These are phyloP conservation scores for Neofusicoccum umdonicola DNA, from an alignment of 2,329 filamentous ascomycete genomes.

Conservation along the genomic window DNA sequence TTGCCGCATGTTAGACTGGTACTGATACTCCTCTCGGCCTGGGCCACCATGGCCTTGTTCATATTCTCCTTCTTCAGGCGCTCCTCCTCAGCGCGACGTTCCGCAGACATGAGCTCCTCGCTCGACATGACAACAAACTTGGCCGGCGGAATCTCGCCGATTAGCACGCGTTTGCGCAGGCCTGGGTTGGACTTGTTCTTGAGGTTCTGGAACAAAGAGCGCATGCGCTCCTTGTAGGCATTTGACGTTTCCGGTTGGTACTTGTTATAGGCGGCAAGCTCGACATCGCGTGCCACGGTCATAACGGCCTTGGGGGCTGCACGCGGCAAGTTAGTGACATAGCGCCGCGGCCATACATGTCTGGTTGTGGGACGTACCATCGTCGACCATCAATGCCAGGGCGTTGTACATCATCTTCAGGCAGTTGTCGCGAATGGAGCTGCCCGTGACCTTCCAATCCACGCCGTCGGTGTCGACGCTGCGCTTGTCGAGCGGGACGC, in stretches of 20 bases:
- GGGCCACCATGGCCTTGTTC: conserved; percentile 93
- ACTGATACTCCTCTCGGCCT: conserved; percentile 86
- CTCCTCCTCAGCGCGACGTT: conserved; percentile 73
- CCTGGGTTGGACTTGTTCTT: conserved; percentile 86
- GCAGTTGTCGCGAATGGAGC: conserved; percentile 74
- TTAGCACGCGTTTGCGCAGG: conserved; percentile 73
- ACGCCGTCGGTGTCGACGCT: conserved; percentile 80
- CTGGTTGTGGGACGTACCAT: conserved; percentile 35
- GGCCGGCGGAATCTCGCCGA: conserved; percentile 67
- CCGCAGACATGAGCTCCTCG: conserved; percentile 85
- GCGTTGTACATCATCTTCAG: conserved; percentile 94
- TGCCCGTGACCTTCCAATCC: conserved; percentile 71
- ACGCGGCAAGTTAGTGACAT: conserved; percentile 14
- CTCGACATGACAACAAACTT: conserved; percentile 82
- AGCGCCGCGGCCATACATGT: background rate
- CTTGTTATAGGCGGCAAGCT: conserved; percentile 69
- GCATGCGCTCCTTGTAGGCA: conserved; percentile 83
- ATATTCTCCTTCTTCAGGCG: conserved; percentile 88
- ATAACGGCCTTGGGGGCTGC: conserved; percentile 65
- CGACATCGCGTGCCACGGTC: conserved; percentile 64
- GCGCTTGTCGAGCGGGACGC: conserved; percentile 69
- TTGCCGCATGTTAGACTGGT: conserved; percentile 85
- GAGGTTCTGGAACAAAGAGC: conserved; percentile 89
- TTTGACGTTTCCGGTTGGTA: conserved; percentile 66
- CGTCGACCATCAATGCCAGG: conserved; percentile 67